Base-by-base conservation (phyloP, 2,329 filamentous ascomycete species). In the Aspergillus glaucus region DNA sequence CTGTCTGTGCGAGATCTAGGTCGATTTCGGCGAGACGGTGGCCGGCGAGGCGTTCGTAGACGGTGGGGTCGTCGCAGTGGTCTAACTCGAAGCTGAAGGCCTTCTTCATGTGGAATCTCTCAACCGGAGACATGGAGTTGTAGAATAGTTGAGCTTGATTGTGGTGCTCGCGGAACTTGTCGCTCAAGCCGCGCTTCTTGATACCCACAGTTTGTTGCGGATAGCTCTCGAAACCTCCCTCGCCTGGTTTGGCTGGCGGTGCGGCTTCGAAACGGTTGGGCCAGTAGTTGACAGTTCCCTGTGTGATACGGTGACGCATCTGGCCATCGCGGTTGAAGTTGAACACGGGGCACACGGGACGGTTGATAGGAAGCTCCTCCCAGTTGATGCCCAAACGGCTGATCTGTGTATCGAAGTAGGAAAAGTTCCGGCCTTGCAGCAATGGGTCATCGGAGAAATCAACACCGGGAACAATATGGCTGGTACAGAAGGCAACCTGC, bases 61-160 rank as follows among this genome's bases (percentile, higher is more conserved):
- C 87, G 14, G 87, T 64, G 0, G 83, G 79, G 41, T 92, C 88
- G 15, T 91, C 86, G 62, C 88, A 92, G 52, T 69, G 65, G 47
- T 68, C 68, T 2, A 71, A 57, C 40, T 71, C 68, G 44, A 70
- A 70, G 6, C 48, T 77, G 70, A 0, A 93, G 77, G 0, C 80
- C 81, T 46, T 78, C 71, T 41, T 87, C 70, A 1, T 83, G 75
- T 6, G 59, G 37, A 8, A 57, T 85, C 19, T 19, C 30, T 44
- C 43, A n/a, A 15, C 12, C 8, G 24, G 14, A 3, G 26, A 21
- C 56, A 92, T 68, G 14, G 85, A 90, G 73, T 92, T 92, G 73
- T 83, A 92, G 73, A 93, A 93, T 1, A 92, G 74, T 62, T 91
- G 86, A 0, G 88, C 87, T 65, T 93, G 88, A 44, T 79, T 84